Evolutionary conservation across 768 basidiomycete genomes (phyloP), one percentile per base, ranked within the genome.

Genomic region (Podaxis rugospora): DNA sequence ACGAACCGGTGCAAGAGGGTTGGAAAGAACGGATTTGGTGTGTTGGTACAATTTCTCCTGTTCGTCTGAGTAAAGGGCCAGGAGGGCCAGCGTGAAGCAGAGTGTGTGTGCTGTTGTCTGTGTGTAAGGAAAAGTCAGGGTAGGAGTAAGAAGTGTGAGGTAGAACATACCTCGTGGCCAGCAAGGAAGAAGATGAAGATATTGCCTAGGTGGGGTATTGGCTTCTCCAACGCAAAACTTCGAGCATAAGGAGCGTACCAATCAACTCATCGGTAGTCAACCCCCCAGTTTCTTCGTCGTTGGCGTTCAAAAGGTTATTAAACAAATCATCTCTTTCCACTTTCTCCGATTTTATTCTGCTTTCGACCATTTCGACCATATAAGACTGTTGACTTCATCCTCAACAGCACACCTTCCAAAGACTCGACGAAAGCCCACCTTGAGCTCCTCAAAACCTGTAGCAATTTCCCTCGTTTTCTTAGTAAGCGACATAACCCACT

Each of bases 131-230:
- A 23, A 6, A 18, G 27, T 35, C 13, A 35, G 3, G 9, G 16
- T 6, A 1, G 46, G 16, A 1, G 23, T 3, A 46, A 11, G 21
- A 25, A 6, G 9, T 7, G 23, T 2, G 28, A 58, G 35, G n/a
- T 10, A 36, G 13, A 13, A 39, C 65, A 6, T 37, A 82, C 81
- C 74, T 84, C 84, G 62, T 84, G 82, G 14, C 85, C 84, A 36
- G 85, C 86, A 13, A 85, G 66, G n/a, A 85, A 66, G 54, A 78
- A 79, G 16, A 80, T 75, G 40, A 74, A 80, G 32, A 77, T 72
- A 60, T 80, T 78, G 7, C 77, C 77, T 72, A 39, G 28, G 4
- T 35, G 11, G 11, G 13, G 44, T 42, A 49, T 49, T 21, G 11
- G 25, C 47, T 25, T 23, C 13, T 11, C 23, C 7, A 32, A 32